A percentile compares a stretch with the other conserved stretches of the same genome.
phyloP scores from a whole-genome alignment of 176 grass and related monocot species.

The Coix lacrymajobi region DNA sequence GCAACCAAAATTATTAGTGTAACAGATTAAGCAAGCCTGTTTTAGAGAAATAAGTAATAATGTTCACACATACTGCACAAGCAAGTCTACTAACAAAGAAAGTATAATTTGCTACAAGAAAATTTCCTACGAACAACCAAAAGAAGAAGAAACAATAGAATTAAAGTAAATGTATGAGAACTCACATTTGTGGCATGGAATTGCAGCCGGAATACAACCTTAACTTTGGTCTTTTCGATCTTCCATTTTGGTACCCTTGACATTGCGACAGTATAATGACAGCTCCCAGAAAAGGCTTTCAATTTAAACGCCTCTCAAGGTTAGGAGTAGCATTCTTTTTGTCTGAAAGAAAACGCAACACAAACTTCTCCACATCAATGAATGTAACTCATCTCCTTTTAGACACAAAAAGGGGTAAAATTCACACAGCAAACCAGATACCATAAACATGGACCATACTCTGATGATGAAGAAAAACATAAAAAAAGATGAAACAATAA shows the following conservation, averaged over 20 bases:
- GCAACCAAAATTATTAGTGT: slow-evolving; percentile 34
- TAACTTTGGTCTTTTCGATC: slow-evolving; percentile 93
- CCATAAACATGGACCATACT: slow-evolving; percentile 1
- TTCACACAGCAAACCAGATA: background rate
- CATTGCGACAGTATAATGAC: slow-evolving; percentile 51
- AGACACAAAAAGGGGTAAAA: background rate
- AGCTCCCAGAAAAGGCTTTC: slow-evolving; percentile 35
- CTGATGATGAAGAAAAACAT: background rate
- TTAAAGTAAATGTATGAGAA: slow-evolving; percentile 13
- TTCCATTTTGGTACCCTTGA: slow-evolving; percentile 97
- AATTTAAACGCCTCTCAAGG: slow-evolving; percentile 26
- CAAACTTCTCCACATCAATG: slow-evolving; percentile 6
- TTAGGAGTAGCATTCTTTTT: slow-evolving; percentile 20
- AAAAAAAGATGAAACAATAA: slow-evolving; percentile 8
- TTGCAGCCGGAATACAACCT: slow-evolving; percentile 95
- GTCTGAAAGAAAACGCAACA: slow-evolving; percentile 21
- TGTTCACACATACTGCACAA: background rate
- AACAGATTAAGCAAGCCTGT: background rate
- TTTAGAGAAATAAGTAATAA: background rate
- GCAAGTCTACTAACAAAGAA: background rate
- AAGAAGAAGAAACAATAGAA: slow-evolving; percentile 30
- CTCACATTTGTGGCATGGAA: slow-evolving; percentile 97
- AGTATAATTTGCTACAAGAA: background rate
- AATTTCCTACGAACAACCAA: slow-evolving; percentile 3
- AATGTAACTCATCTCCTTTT: background rate